Evolutionary conservation across 2,329 filamentous ascomycete genomes (phyloP).

Genomic region (Penicillium griseofulvum): DNA sequence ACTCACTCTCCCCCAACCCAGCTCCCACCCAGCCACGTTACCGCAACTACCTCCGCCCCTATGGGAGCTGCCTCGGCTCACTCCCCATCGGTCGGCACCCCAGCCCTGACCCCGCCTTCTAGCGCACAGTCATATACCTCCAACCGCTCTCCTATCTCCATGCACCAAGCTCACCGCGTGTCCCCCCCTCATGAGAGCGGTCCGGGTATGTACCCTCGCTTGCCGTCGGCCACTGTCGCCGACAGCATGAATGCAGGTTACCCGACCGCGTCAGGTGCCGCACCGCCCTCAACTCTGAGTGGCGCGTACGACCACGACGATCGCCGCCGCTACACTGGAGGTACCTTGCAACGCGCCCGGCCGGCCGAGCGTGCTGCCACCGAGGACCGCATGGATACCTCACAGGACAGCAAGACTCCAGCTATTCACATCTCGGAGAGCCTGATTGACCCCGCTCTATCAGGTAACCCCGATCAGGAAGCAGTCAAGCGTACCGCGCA

Average conservation of each 20-base stretch:
- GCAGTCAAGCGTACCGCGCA: slow-evolving; percentile 37
- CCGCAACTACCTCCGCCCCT: slow-evolving; percentile 35
- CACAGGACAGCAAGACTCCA: slow-evolving; percentile 35
- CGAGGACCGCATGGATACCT: slow-evolving; percentile 39
- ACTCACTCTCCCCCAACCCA: slow-evolving; percentile 56
- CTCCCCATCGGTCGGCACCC: slow-evolving; percentile 54
- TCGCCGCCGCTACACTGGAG: slow-evolving; percentile 60
- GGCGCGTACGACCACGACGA: slow-evolving; percentile 60
- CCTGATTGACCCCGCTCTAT: slow-evolving; percentile 45
- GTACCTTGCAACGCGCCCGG: slow-evolving; percentile 56
- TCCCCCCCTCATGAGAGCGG: slow-evolving; percentile 50
- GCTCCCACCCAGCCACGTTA: slow-evolving; percentile 43
- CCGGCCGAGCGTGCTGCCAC: slow-evolving; percentile 37
- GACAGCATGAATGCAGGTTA: slow-evolving; percentile 54
- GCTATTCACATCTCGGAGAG: slow-evolving; percentile 33
- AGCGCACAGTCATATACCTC: slow-evolving; percentile 63
- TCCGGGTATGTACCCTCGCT: slow-evolving; percentile 60
- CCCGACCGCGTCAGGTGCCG: slow-evolving; percentile 52
- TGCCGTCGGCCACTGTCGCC: slow-evolving; percentile 59
- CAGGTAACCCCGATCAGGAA: slow-evolving; percentile 31
- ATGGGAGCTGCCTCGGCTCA: slow-evolving; percentile 44
- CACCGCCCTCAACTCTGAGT: slow-evolving; percentile 59
- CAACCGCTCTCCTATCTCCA: slow-evolving; percentile 59
- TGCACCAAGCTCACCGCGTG: slow-evolving; percentile 51
- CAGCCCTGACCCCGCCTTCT: slow-evolving; percentile 61